phyloP scores from a whole-genome alignment of 306 rosid species.

The Albizia julibrissin region DNA sequence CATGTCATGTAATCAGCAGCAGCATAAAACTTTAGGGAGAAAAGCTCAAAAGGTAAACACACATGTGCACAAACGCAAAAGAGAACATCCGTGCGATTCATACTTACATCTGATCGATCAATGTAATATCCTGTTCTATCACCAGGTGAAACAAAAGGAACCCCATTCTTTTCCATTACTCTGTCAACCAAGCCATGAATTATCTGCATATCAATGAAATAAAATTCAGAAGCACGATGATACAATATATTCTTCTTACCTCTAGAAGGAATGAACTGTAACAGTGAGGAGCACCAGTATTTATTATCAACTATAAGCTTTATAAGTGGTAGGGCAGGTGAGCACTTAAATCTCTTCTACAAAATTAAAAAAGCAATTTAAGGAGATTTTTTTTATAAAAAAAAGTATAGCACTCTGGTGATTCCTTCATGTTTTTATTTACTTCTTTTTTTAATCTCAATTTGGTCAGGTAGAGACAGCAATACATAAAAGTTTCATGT shows the following conservation, averaged over 20 bases:
- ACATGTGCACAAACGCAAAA: neutral
- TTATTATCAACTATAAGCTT: constrained; percentile 13
- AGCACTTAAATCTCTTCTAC: neutral
- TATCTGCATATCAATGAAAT: constrained; percentile 54
- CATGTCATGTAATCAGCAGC: constrained; percentile 13
- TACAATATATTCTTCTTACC: constrained; percentile 10
- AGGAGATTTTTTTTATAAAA: neutral
- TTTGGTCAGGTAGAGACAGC: neutral
- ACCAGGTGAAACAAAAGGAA: constrained; percentile 63
- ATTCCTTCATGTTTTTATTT: neutral
- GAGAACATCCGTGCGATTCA: constrained; percentile 2
- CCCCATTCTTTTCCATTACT: constrained; percentile 79
- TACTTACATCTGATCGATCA: constrained; percentile 70
- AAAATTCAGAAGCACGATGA: neutral
- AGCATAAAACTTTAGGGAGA: neutral
- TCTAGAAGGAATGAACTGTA: neutral
- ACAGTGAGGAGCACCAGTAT: constrained; percentile 7
- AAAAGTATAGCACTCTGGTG: neutral
- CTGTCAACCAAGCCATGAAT: constrained; percentile 94
- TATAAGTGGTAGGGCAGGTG: neutral
- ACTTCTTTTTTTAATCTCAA: neutral
- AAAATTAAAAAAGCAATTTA: neutral
- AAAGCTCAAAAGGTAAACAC: constrained; percentile 7
- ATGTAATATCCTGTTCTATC: constrained; percentile 63
- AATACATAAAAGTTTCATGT: neutral